Evolutionary conservation across 2,329 filamentous ascomycete genomes (phyloP).

Genomic region (Fusarium fracticaudum): DNA sequence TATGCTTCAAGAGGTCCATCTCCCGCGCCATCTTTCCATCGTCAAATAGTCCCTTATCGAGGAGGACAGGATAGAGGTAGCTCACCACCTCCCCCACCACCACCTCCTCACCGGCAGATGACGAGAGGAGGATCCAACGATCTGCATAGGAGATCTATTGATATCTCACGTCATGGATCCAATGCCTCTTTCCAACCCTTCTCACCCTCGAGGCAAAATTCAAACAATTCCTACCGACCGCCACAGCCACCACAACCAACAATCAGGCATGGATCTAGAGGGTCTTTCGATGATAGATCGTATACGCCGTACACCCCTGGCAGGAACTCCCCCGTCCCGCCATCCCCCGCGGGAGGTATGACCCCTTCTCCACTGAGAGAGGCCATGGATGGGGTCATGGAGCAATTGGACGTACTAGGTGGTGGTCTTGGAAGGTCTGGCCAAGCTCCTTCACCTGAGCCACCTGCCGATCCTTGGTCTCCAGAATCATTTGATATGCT

Average conservation of each 20-base stretch:
- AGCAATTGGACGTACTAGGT: slow-evolving; percentile 85
- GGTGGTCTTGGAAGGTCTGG: slow-evolving; percentile 59
- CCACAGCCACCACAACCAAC: slow-evolving; percentile 27
- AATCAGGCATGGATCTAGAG: slow-evolving; percentile 34
- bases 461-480: slow-evolving; percentile 81
- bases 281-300: slow-evolving; percentile 48
- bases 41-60: slow-evolving; percentile 36
- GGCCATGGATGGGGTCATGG: slow-evolving; percentile 98
- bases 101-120: slow-evolving; percentile 82
- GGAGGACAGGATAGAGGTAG: slow-evolving; percentile 53
- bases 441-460: slow-evolving; percentile 63
- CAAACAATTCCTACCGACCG: slow-evolving; percentile 50
- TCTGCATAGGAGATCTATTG: slow-evolving; percentile 47
- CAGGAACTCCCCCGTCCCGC: slow-evolving; percentile 70
- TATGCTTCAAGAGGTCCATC: slow-evolving; percentile 50
- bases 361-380: slow-evolving; percentile 93
- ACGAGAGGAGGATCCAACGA: slow-evolving; percentile 50
- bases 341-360: slow-evolving; percentile 72
- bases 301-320: slow-evolving; percentile 59
- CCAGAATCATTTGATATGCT: slow-evolving; percentile 82
- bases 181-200: slow-evolving; percentile 47
- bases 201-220: slow-evolving; percentile 50
- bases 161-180: slow-evolving; percentile 49
- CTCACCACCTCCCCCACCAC: slow-evolving; percentile 81
- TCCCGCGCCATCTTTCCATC: slow-evolving; percentile 49